Conservation (phyloP, 345 rosid genomes). For the Litchi chinensis region DNA sequence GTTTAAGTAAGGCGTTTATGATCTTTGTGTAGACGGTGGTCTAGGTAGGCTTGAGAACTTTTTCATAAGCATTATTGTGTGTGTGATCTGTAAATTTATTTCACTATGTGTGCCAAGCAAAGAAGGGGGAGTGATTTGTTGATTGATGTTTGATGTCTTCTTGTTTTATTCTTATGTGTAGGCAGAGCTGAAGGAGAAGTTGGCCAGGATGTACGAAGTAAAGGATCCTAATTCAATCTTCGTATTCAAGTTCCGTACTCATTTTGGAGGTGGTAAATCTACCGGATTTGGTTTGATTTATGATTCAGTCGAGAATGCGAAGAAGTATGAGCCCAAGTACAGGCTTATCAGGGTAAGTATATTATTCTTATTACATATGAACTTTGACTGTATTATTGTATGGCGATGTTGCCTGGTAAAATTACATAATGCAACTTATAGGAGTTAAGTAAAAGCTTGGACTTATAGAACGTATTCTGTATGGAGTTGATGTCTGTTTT, state of each 20-base stretch:
- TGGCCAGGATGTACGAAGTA: slow-evolving; percentile 79
- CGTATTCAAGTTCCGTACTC: slow-evolving; percentile 94
- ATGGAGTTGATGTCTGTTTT: neutral
- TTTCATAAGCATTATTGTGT: neutral
- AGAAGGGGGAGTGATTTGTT: too few relatives aligned
- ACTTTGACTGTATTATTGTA: neutral
- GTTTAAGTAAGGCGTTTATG: neutral
- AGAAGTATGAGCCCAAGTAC: slow-evolving; percentile 96
- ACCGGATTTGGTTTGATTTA: slow-evolving; percentile 97
- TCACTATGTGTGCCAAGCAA: too few relatives aligned
- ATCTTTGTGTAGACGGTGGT: neutral
- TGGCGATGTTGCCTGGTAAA: neutral
- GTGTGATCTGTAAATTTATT: too few relatives aligned
- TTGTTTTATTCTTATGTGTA: slow-evolving; percentile 11
- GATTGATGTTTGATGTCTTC: neutral
- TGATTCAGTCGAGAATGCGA: slow-evolving; percentile 82
- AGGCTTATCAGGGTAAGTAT: slow-evolving; percentile 91
- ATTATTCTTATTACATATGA: neutral
- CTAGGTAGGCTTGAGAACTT: neutral
- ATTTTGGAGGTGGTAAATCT: slow-evolving; percentile 98
- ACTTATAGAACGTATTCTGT: too few relatives aligned
- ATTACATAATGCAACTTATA: neutral
- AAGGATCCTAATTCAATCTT: slow-evolving; percentile 90
- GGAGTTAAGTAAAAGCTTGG: neutral
- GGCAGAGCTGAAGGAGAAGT: slow-evolving; percentile 93